A percentile compares a stretch with the other conserved stretches of the same genome.
phyloP scores from a whole-genome alignment of 306 rosid species.

The Lathyrus sativus region DNA sequence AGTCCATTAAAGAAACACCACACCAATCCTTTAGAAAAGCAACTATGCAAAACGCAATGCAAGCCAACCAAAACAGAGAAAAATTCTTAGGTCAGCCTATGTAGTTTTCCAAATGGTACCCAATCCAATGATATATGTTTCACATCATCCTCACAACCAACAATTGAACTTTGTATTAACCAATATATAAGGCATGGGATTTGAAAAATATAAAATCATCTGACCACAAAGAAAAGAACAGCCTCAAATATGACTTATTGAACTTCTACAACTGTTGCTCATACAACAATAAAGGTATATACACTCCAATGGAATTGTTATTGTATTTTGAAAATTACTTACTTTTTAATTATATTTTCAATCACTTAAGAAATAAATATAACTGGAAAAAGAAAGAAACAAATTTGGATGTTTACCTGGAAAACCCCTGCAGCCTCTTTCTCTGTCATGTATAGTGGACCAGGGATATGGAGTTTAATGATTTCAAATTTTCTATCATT shows the following conservation, averaged over 20 bases:
- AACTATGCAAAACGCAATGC: neutral
- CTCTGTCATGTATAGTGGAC: slow-evolving; percentile 73
- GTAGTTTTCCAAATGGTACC: slow-evolving; percentile 15
- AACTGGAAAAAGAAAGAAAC: slow-evolving; percentile 21
- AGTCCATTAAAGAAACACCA: slow-evolving; percentile 19
- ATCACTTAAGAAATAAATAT: slow-evolving; percentile 9
- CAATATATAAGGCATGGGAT: neutral
- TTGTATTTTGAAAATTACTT: slow-evolving; percentile 11
- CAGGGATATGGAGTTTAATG: slow-evolving; percentile 77
- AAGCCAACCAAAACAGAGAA: slow-evolving; percentile 24
- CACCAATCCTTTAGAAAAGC: slow-evolving; percentile 14
- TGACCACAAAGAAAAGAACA: slow-evolving; percentile 2
- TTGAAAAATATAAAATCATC: slow-evolving; percentile 9
- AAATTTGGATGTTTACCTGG: slow-evolving; percentile 48
- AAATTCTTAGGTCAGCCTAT: slow-evolving; percentile 4
- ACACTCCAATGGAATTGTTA: neutral
- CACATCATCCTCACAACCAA: slow-evolving; percentile 14
- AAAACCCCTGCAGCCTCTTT: slow-evolving; percentile 73
- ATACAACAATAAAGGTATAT: neutral
- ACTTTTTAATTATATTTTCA: neutral
- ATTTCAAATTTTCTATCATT: slow-evolving; percentile 72
- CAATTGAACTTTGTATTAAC: slow-evolving; percentile 12
- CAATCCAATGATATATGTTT: slow-evolving; percentile 13
- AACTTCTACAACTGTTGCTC: slow-evolving; percentile 2
- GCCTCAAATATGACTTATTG: slow-evolving; percentile 1